Conservation (phyloP, 345 rosid genomes). For the Stellera chamaejasme region DNA sequence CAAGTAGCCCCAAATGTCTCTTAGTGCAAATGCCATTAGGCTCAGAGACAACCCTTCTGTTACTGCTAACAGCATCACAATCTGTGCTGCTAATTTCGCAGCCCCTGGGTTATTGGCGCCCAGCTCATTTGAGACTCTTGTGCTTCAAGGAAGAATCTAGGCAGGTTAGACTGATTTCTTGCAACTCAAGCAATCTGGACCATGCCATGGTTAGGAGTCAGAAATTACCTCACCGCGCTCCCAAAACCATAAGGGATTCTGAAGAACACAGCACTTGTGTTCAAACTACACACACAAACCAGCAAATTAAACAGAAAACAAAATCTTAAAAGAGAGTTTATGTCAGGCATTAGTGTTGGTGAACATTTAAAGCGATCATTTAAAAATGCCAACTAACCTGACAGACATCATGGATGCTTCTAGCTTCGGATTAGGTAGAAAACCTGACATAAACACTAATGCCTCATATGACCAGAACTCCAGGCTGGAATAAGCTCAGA, state of each 20-base stretch:
- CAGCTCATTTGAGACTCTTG: conserved; percentile 31
- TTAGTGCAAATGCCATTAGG: conserved; percentile 6
- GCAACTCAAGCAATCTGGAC: too few relatives aligned
- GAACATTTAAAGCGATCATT: not conserved
- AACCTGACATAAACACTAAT: conserved; percentile 24
- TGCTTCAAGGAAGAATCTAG: conserved; percentile 9
- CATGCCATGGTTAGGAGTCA: not conserved
- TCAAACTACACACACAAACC: conserved; percentile 17
- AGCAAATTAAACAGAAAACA: not conserved
- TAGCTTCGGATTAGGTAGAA: conserved; percentile 33
- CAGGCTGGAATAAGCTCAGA: conserved; percentile 17
- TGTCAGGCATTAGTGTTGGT: not conserved
- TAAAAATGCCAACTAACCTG: conserved; percentile 17
- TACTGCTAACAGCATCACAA: conserved; percentile 17
- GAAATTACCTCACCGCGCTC: conserved; percentile 23
- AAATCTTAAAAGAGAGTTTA: not conserved
- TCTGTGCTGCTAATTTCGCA: conserved; percentile 15
- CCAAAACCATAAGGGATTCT: conserved; percentile 31
- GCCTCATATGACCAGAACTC: conserved; percentile 29
- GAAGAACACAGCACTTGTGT: conserved; percentile 21
- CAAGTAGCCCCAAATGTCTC: conserved; percentile 18
- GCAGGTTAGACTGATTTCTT: too few relatives aligned
- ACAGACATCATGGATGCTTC: conserved; percentile 32
- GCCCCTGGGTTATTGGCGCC: conserved; percentile 23
- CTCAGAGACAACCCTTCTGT: conserved; percentile 15